Percentiles rank a stretch among this genome's conserved stretches.
Conservation (phyloP, 306 rosid genomes). For the Prinsepia uniflora region DNA sequence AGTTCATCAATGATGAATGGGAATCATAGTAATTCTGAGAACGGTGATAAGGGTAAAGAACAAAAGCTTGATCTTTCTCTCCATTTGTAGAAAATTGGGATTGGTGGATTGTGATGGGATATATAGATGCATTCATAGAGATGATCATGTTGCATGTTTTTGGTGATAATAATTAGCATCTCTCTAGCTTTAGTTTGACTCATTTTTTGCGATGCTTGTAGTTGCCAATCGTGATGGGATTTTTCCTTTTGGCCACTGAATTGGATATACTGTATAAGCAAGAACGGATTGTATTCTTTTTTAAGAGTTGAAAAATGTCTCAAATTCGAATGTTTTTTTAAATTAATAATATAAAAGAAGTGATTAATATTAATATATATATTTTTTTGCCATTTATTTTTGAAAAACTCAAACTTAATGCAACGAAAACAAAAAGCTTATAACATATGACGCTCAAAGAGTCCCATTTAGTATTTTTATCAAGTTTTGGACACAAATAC, state of each 20-base stretch:
- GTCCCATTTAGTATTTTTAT: too few relatives aligned
- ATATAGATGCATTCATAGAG: not conserved
- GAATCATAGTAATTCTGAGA: constrained; percentile 27
- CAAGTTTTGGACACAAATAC: too few relatives aligned
- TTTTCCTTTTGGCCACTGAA: not conserved
- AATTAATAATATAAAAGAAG: too few relatives aligned
- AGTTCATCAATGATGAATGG: constrained; percentile 17
- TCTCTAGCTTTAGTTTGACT: constrained; percentile 1
- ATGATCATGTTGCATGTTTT: not conserved
- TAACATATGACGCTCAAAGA: too few relatives aligned
- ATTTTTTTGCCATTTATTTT: too few relatives aligned
- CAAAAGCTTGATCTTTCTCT: constrained; percentile 78
- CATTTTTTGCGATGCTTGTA: not conserved
- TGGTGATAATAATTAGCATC: not conserved
- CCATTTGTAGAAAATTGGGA: constrained; percentile 43
- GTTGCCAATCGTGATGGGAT: not conserved
- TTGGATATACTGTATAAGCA: not conserved
- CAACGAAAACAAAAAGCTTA: too few relatives aligned
- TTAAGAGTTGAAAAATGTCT: too few relatives aligned
- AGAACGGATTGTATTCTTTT: not conserved
- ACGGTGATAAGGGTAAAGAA: constrained; percentile 35
- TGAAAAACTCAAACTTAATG: too few relatives aligned
- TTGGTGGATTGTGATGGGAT: constrained; percentile 1
- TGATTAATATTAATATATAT: too few relatives aligned
- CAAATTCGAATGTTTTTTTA: too few relatives aligned